Evolutionary conservation across 768 basidiomycete species (phyloP).

Genomic region (Rhodosporidiobolus odoratus): DNA sequence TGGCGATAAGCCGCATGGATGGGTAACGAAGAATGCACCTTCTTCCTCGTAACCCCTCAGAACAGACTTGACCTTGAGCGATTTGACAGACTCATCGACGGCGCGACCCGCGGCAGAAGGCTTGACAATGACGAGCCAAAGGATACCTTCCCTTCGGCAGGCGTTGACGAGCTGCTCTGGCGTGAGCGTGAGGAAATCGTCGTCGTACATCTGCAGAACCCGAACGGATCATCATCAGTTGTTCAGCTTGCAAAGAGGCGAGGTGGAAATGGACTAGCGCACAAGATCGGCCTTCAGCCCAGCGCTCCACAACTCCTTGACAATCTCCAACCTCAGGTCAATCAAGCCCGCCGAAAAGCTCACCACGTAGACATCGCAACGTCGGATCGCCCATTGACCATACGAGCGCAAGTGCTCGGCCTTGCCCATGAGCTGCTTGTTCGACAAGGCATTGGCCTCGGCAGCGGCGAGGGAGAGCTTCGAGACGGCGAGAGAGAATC

Average conservation of each 20-base stretch:
- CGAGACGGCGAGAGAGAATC: constrained; percentile 37
- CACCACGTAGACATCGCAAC: constrained; percentile 45
- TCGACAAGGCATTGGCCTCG: constrained; percentile 23
- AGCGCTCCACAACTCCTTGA: constrained; percentile 42
- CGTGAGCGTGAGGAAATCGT: constrained; percentile 31
- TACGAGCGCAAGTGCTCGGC: constrained; percentile 35
- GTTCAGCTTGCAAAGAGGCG: no score
- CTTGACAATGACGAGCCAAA: constrained; percentile 42
- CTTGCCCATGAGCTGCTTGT: constrained; percentile 9
- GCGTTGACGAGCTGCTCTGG: constrained; percentile 42
- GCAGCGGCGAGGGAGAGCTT: constrained; percentile 39
- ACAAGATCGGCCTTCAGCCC: constrained; percentile 43
- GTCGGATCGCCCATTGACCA: constrained; percentile 40
- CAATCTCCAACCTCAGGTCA: constrained; percentile 41
- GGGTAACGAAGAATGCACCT: constrained; percentile 1
- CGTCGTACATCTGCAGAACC: constrained; percentile 39
- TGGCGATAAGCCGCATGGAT: no score
- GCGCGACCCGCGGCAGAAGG: constrained; percentile 5
- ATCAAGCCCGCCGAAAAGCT: constrained; percentile 40
- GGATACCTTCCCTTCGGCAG: constrained; percentile 42
- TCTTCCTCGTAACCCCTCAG: constrained; percentile 34
- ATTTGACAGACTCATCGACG: constrained; percentile 25
- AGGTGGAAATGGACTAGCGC: constrained; percentile 1
- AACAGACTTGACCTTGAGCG: constrained; percentile 35
- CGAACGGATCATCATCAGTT: background rate